phyloP scores from a whole-genome alignment of 129 eudicot species.

The Tanacetum coccineum region DNA sequence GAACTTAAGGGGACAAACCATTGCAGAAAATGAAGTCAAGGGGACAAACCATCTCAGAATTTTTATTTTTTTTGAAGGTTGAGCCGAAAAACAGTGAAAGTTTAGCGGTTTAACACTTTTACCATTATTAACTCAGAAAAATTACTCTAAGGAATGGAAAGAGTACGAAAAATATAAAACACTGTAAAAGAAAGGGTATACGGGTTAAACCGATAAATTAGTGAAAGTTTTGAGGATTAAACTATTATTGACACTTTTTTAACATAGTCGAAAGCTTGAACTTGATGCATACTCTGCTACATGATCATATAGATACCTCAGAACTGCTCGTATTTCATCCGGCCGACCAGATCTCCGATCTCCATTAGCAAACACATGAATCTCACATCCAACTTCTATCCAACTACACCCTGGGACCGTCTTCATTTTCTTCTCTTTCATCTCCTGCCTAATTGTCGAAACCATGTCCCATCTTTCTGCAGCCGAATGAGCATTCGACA shows the following conservation, averaged over 20 bases:
- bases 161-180: too few species aligned
- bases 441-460: conserved; percentile 39
- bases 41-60: too few species aligned
- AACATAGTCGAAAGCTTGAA: conserved; percentile 5
- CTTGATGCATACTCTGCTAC: conserved; percentile 22
- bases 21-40: too few species aligned
- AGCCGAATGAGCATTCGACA: conserved; percentile 72
- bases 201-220: too few species aligned
- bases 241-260: neutral
- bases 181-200: too few species aligned
- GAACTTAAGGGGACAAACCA: too few species aligned
- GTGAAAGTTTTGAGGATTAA: too few species aligned
- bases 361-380: conserved; percentile 56
- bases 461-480: conserved; percentile 65
- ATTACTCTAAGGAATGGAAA: too few species aligned
- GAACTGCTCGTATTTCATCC: conserved; percentile 38
- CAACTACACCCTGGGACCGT: conserved; percentile 80
- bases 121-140: too few species aligned
- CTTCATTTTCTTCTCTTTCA: conserved; percentile 54
- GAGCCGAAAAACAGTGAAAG: too few species aligned
- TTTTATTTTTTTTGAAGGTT: too few species aligned
- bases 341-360: conserved; percentile 34
- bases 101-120: too few species aligned
- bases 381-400: conserved; percentile 50
- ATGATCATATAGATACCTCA: conserved; percentile 41